A percentile compares a stretch with the other conserved stretches of the same genome.
These are phyloP conservation scores for Phytopythium vexans DNA, from an alignment of 352 stramenopile species.

Conservation along the genomic window DNA sequence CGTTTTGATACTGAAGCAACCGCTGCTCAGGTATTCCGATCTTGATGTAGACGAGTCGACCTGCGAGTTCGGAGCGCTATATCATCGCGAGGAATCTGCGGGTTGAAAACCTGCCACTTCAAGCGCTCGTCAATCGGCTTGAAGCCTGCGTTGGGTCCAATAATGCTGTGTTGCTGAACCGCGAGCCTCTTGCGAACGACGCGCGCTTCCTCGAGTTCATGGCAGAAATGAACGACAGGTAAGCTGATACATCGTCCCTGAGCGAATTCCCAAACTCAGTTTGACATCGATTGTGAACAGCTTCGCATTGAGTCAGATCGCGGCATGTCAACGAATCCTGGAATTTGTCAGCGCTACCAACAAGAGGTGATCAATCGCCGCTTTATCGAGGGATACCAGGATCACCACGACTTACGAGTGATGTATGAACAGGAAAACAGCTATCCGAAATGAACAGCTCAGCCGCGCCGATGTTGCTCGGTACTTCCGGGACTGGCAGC, in stretches of 20 bases:
- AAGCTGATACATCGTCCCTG: neutral
- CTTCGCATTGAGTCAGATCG: slow-evolving; percentile 28
- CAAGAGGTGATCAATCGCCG: slow-evolving; percentile 17
- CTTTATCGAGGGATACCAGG: neutral
- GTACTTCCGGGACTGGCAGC: slow-evolving; percentile 47
- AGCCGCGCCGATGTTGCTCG: slow-evolving; percentile 12
- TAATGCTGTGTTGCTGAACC: slow-evolving; percentile 14
- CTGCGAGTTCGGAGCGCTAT: slow-evolving; percentile 79
- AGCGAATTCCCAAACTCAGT: neutral
- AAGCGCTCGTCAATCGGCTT: slow-evolving; percentile 19
- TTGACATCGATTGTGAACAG: neutral
- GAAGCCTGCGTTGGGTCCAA: slow-evolving; percentile 5
- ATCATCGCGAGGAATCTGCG: slow-evolving; percentile 40
- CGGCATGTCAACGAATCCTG: slow-evolving; percentile 37
- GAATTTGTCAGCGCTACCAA: slow-evolving; percentile 20
- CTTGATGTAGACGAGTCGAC: slow-evolving; percentile 57
- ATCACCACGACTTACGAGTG: neutral
- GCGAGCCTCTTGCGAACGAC: slow-evolving; percentile 16
- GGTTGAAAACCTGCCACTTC: slow-evolving; percentile 3
- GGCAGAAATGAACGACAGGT: slow-evolving; percentile 22
- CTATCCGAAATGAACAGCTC: neutral
- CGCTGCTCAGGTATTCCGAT: slow-evolving; percentile 3
- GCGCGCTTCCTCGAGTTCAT: slow-evolving; percentile 46
- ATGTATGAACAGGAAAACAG: neutral
- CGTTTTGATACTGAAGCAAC: neutral